Evolutionary conservation across 352 stramenopile genomes (phyloP).

Genomic region (Phytophthora pluvialis): DNA sequence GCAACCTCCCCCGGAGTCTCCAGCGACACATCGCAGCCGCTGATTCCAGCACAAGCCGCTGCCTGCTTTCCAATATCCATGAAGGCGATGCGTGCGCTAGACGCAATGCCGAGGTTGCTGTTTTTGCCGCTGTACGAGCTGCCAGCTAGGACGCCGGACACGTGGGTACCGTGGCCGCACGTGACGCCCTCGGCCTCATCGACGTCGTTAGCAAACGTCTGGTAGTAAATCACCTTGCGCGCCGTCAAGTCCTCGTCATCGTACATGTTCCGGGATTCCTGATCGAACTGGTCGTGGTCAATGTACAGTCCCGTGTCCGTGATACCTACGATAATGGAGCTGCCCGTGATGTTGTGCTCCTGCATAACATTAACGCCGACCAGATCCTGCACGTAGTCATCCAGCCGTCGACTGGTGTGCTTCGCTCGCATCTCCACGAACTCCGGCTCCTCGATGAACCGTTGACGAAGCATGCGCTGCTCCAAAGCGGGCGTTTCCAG

Average conservation of each 20-base stretch:
- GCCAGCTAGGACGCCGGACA: slow-evolving; percentile 81
- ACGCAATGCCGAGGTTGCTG: slow-evolving; percentile 73
- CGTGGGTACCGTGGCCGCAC: slow-evolving; percentile 90
- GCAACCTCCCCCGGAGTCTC: slow-evolving; percentile 54
- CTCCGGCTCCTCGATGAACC: slow-evolving; percentile 10
- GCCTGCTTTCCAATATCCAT: slow-evolving; percentile 87
- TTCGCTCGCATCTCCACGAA: slow-evolving; percentile 4
- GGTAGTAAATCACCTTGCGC: slow-evolving; percentile 88
- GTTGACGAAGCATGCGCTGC: slow-evolving; percentile 42
- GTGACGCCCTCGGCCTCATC: slow-evolving; percentile 67
- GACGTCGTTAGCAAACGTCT: slow-evolving; percentile 72
- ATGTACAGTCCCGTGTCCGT: slow-evolving; percentile 83
- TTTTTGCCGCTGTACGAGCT: slow-evolving; percentile 50
- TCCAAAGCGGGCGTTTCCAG: slow-evolving; percentile 41
- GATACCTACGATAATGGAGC: slow-evolving; percentile 68
- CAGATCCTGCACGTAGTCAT: slow-evolving; percentile 61
- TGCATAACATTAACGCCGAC: slow-evolving; percentile 62
- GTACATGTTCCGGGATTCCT: slow-evolving; percentile 61
- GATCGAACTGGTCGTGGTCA: slow-evolving; percentile 82
- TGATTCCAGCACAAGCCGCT: slow-evolving; percentile 39
- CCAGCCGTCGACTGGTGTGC: slow-evolving; percentile 43
- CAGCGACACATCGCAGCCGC: slow-evolving; percentile 48
- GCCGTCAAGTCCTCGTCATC: slow-evolving; percentile 55
- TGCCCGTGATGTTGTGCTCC: slow-evolving; percentile 71
- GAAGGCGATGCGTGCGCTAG: slow-evolving; percentile 83